Evolutionary conservation across 2,329 filamentous ascomycete species (phyloP), one percentile per base, ranked within the genome.

Genomic region (Rhynchosporium graminicola): DNA sequence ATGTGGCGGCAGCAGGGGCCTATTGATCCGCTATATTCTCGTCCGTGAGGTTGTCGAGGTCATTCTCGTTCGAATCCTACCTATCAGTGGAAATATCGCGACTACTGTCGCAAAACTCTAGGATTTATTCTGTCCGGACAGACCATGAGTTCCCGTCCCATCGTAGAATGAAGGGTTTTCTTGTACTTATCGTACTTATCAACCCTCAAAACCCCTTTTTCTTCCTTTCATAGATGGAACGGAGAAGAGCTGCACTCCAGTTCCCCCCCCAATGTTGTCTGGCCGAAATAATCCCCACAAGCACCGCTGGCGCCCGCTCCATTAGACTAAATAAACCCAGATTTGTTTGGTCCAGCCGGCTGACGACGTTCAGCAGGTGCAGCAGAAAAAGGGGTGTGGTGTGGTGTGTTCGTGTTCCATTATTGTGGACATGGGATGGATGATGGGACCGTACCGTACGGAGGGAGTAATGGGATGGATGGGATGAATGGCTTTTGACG

Each of bases 21-120:
- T 36, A 1, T 36, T 36, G 33, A 36, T 36, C 33, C 33, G 33
- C 33, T 36, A 36, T 36, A 9, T 36, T 36, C 9, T 36, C 33
- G 33, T 36, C 33, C 33, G 33, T 20, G 20, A 20, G 20, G 20
- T 20, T 20, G 20, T 20, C 20, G 20, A 20, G 20, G 20, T 38
- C 36, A 20, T 40, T 42, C 20, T 47, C 46, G 31, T 33, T 26
- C 10, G 33, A 47, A 20, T 12, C 31, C 40, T 38, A 15, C 51
- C 40, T 43, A 13, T 50, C n/a, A 36, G 62, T 67, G 65, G 65
- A 63, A 58, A 65, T 20, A 60, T 65, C 63, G 63, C 65, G 65
- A 31, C 45, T 62, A 63, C 59, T 64, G 43, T 67, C 65, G 65
- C 61, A 58, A 59, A 67, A 65, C 64, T 55, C 40, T 55, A 38